These are phyloP conservation scores for Hanseniaspora clermontiae DNA, from an alignment of 805 yeast genomes.

Conservation along the genomic window DNA sequence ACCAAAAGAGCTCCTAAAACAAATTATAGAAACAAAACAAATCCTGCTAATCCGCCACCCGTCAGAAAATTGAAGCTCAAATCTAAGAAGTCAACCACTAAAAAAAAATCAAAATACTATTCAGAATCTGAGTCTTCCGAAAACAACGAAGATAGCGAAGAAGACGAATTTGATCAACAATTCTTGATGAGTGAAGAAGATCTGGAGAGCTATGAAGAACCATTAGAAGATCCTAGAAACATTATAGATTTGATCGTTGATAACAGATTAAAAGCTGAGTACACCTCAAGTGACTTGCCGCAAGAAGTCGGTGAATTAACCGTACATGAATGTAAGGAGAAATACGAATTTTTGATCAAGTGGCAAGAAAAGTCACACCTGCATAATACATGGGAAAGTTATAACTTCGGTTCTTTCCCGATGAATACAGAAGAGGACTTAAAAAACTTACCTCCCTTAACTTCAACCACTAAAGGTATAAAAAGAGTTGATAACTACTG, in stretches of 20 bases:
- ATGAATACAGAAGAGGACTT: conserved; percentile 14
- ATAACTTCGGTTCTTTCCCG: conserved; percentile 29
- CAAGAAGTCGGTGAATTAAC: conserved; percentile 20
- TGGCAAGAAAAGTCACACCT: conserved; percentile 83
- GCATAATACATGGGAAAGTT: conserved; percentile 85
- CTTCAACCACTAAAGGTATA: conserved; percentile 46
- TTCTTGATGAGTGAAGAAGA: conserved; percentile 16
- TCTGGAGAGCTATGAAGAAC: conserved; percentile 21
- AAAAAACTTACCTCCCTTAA: conserved; percentile 8
- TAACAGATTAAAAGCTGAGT: conserved; percentile 18
- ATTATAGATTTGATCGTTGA: conserved; percentile 1
- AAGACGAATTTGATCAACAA: conserved; percentile 20
- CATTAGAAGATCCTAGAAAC: conserved; percentile 9
- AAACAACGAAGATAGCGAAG: conserved; percentile 20
- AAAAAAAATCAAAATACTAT: neutral
- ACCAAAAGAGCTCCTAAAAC: neutral
- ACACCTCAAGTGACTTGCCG: conserved; percentile 26
- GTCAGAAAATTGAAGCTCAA: neutral
- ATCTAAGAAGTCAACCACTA: neutral
- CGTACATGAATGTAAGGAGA: conserved; percentile 43
- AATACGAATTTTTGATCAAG: conserved; percentile 55
- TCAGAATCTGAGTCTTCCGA: conserved; percentile 24
- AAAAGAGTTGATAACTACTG: conserved; percentile 85
- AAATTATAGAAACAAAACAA: conserved; percentile 16
- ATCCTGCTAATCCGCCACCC: conserved; percentile 1